Evolutionary conservation across 2,329 filamentous ascomycete species (phyloP).

Genomic region (Phoma sp.): DNA sequence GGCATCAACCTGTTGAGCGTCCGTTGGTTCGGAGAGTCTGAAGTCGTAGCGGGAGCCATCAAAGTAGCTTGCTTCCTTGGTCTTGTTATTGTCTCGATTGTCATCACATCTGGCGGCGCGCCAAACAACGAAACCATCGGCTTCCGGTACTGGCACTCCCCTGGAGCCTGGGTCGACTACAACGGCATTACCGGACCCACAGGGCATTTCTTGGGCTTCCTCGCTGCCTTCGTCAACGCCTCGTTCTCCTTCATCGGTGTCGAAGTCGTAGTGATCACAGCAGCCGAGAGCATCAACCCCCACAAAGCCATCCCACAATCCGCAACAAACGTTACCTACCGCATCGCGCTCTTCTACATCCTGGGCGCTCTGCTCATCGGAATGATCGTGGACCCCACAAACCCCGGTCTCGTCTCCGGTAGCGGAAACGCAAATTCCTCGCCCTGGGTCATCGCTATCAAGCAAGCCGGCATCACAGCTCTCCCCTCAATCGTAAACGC

Average conservation of each 20-base stretch:
- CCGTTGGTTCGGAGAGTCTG: constrained; percentile 58
- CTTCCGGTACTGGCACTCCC: constrained; percentile 71
- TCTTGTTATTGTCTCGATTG: constrained; percentile 29
- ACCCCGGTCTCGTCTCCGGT: constrained; percentile 43
- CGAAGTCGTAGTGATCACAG: constrained; percentile 68
- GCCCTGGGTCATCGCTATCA: constrained; percentile 61
- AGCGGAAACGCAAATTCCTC: constrained; percentile 50
- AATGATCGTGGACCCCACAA: constrained; percentile 60
- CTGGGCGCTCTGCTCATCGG: constrained; percentile 61
- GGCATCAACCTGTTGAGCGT: constrained; percentile 60
- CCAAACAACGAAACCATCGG: constrained; percentile 65
- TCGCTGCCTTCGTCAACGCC: constrained; percentile 59
- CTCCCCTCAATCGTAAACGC: constrained; percentile 38
- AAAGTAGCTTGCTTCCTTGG: constrained; percentile 48
- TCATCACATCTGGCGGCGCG: constrained; percentile 50
- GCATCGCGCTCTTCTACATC: constrained; percentile 53
- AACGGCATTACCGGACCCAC: constrained; percentile 58
- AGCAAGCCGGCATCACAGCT: constrained; percentile 52
- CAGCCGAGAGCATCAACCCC: constrained; percentile 69
- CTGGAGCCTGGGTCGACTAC: constrained; percentile 70
- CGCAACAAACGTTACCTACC: constrained; percentile 54
- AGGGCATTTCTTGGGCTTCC: constrained; percentile 62
- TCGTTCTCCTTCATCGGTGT: constrained; percentile 46
- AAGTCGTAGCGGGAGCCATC: constrained; percentile 53
- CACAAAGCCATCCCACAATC: constrained; percentile 70